Percentiles rank a stretch among this genome's conserved stretches.
These are phyloP conservation scores for Brassica napus DNA, from an alignment of 345 rosid species.

Conservation along the genomic window Da-Ae NC_063451.1:47156501-47157000, in stretches of 20 bases:
- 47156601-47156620: constrained; percentile 7
- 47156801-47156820: background rate
- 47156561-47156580: constrained; percentile 32
- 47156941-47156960: background rate
- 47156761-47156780: background rate
- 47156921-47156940: background rate
- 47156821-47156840: constrained; percentile 1
- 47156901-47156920: background rate
- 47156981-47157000: background rate
- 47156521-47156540: constrained; percentile 34
- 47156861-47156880: background rate
- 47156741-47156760: background rate
- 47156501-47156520: constrained; percentile 37
- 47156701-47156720: constrained; percentile 3
- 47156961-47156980: background rate
- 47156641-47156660: constrained; percentile 13
- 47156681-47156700: constrained; percentile 15
- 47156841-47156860: constrained; percentile 1
- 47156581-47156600: constrained; percentile 21
- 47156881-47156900: background rate
- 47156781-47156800: constrained; percentile 11
- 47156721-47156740: background rate
- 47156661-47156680: constrained; percentile 18
- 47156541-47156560: constrained; percentile 14
- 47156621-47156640: constrained; percentile 21